Evolutionary conservation across 164 flowering plant species (phyloP), one percentile per base, ranked within the genome.

Genomic region (Piper longum): DNA sequence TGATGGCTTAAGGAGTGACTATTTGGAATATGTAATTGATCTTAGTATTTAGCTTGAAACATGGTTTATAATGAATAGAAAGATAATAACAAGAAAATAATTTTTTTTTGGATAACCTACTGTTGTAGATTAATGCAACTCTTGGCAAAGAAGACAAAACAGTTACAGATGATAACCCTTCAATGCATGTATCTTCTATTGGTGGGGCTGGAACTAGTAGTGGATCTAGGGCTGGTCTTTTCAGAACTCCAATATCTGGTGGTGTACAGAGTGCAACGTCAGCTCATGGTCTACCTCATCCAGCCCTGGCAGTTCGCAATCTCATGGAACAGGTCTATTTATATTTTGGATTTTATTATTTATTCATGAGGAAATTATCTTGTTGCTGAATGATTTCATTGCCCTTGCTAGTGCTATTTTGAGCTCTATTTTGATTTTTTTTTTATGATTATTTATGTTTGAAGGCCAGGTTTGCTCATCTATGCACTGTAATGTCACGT

Each of bases 241-340:
- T 91, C 63, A 80, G 99, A 79, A 91, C 99, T 4, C 99, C 98
- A 59, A 95, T 91, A 66, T 95, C 99, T 63, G 99, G 99, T 57
- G 98, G 99, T 59, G 99, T 95, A 41, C 99, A 95, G 72, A 91
- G 96, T 80, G 99, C 99, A 57, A 95, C 99, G 39, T 95, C 98
- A 61, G 99, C 91, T 61, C 99, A 95, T 79, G 97, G 85, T 62
- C 78, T 95, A 70, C 99, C 96, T 57, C 82, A 78, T 72, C 99
- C 99, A 59, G 97, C 99, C 56, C 79, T 88, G 69, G 99, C 99
- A 17, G 99, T 95, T 57, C 95, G 97, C 66, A 95, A 95, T 78
- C 78, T 95, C 59, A 88, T 95, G 99, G 99, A 95, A 76, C 97
- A 95, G 96, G 99, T 91, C 67, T 64, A 58, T 26, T 48, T 54